Percentiles rank a stretch among this genome's conserved stretches.
Evolutionary conservation across 2,329 filamentous ascomycete genomes (phyloP).

Genomic region (Thermothelomyces thermophilus): DNA sequence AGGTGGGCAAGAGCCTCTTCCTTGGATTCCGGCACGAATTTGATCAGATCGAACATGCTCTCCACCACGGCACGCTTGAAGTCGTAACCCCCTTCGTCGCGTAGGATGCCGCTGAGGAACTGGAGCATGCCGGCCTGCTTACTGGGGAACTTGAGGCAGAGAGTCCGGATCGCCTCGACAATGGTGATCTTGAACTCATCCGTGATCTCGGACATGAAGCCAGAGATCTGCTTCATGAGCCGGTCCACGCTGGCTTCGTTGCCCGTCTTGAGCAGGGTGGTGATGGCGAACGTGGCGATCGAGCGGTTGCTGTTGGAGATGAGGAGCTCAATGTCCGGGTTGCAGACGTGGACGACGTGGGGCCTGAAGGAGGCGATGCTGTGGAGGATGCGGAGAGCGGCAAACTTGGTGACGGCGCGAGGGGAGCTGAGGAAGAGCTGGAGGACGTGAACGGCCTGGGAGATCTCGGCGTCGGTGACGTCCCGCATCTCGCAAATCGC

Average conservation of each 20-base stretch:
- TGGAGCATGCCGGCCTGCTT: constrained; percentile 98
- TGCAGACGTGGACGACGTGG: constrained; percentile 83
- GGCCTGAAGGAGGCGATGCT: constrained; percentile 97
- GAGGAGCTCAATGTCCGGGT: constrained; percentile 92
- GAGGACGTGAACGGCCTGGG: constrained; percentile 87
- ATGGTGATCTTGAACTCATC: constrained; percentile 99
- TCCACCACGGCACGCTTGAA: constrained; percentile 98
- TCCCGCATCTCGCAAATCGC: constrained; percentile 93
- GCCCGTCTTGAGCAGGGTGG: constrained; percentile 93
- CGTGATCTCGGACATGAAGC: constrained; percentile 98
- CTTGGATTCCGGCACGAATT: constrained; percentile 88
- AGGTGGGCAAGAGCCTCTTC: constrained; percentile 83
- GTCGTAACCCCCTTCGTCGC: constrained; percentile 95
- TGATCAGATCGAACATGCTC: constrained; percentile 98
- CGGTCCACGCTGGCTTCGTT: constrained; percentile 96
- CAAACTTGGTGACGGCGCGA: constrained; percentile 93
- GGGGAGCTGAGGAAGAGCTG: constrained; percentile 96
- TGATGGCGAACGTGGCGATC: constrained; percentile 97
- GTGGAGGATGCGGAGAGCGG: constrained; percentile 91
- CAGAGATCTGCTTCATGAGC: constrained; percentile 96
- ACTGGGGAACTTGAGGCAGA: constrained; percentile 95
- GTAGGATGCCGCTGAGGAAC: constrained; percentile 92
- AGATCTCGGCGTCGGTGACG: constrained; percentile 83
- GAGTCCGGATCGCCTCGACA: constrained; percentile 91
- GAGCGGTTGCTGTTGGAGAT: constrained; percentile 97